phyloP scores from a whole-genome alignment of 345 rosid species.

The Dipteronia dyeriana region DNA sequence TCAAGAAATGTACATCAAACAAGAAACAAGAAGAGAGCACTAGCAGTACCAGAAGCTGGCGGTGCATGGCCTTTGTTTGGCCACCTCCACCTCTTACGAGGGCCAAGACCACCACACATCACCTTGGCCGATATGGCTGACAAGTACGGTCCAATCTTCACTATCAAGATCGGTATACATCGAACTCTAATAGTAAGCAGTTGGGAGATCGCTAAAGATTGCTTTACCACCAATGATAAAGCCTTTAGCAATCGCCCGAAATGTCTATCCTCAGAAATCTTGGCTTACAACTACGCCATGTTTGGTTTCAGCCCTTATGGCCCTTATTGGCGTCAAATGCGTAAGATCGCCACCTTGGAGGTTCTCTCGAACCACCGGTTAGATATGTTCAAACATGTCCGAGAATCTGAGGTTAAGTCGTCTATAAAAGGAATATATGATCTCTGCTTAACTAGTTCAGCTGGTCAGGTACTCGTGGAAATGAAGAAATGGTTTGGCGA shows the following conservation, averaged over 20 bases:
- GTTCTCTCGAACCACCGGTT: constrained; percentile 40
- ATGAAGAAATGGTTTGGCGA: constrained; percentile 38
- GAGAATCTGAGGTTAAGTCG: constrained; percentile 30
- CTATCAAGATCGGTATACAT: constrained; percentile 24
- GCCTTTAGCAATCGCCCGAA: constrained; percentile 31
- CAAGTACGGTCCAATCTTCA: constrained; percentile 33
- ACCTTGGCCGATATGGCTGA: constrained; percentile 28
- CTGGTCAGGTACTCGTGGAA: constrained; percentile 19
- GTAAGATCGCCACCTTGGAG: constrained; percentile 33
- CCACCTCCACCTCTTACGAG: constrained; percentile 37
- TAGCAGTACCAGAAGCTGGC: constrained; percentile 19
- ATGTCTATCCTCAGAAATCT: constrained; percentile 18
- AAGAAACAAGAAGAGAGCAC: not conserved
- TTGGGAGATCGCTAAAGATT: constrained; percentile 31
- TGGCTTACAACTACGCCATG: constrained; percentile 33
- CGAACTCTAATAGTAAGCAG: constrained; percentile 31
- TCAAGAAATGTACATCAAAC: not conserved
- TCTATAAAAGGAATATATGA: constrained; percentile 21
- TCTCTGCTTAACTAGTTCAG: not conserved
- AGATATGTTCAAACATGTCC: constrained; percentile 26
- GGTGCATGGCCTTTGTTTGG: constrained; percentile 33
- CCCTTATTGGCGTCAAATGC: constrained; percentile 38
- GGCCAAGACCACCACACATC: constrained; percentile 11
- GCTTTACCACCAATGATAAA: constrained; percentile 36
- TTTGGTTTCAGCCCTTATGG: constrained; percentile 33